Percentiles rank a stretch among this genome's conserved stretches.
Evolutionary conservation across 495 filamentous ascomycete species (phyloP).

Genomic region (Penicillium daleae): DNA sequence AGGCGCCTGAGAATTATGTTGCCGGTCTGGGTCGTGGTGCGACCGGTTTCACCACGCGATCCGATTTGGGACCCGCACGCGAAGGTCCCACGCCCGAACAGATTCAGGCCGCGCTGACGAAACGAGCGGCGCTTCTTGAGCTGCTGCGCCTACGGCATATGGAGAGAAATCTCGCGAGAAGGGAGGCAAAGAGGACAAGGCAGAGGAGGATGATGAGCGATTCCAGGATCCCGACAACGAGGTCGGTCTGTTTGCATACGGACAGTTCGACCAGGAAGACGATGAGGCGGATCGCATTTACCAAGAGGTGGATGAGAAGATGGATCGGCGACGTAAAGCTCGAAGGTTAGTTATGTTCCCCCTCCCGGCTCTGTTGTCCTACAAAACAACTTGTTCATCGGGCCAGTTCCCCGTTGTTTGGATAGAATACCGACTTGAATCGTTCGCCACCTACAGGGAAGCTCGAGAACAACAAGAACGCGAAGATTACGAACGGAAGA

Average conservation of each 20-base stretch:
- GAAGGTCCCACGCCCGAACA: slow-evolving; percentile 98
- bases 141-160: slow-evolving; percentile 78
- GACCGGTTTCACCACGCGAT: slow-evolving; percentile 96
- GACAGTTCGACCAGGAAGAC: slow-evolving; percentile 92
- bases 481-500: slow-evolving; percentile 93
- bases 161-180: slow-evolving; percentile 72
- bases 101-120: slow-evolving; percentile 95
- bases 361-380: slow-evolving; percentile 27
- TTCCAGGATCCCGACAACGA: slow-evolving; percentile 98
- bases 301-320: slow-evolving; percentile 91
- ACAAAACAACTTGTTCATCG: slow-evolving; percentile 72
- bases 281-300: slow-evolving; percentile 97
- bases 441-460: slow-evolving; percentile 78
- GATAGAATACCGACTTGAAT: slow-evolving; percentile 85
- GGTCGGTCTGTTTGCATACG: slow-evolving; percentile 90
- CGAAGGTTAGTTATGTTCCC: slow-evolving; percentile 77
- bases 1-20: slow-evolving; percentile 96
- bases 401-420: slow-evolving; percentile 58
- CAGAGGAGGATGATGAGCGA: slow-evolving; percentile 80
- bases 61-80: slow-evolving; percentile 92
- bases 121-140: slow-evolving; percentile 82
- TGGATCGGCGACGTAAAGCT: slow-evolving; percentile 82
- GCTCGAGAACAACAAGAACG: slow-evolving; percentile 86
- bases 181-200: slow-evolving; percentile 58
- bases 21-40: slow-evolving; percentile 96